phyloP scores from a whole-genome alignment of 257 asterid species.

The Ophiorrhiza pumila region DNA sequence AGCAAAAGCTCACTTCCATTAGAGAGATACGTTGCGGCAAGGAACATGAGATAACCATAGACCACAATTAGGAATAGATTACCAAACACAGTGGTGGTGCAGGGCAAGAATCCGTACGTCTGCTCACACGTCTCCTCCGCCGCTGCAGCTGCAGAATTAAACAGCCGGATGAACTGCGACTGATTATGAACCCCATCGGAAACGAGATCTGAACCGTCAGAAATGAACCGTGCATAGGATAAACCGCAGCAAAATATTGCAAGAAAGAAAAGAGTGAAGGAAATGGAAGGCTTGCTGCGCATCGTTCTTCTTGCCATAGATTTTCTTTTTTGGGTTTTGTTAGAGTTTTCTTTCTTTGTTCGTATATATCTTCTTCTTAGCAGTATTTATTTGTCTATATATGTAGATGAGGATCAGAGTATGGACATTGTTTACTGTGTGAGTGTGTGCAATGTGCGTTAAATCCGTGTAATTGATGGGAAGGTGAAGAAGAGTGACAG shows the following conservation, averaged over 20 bases:
- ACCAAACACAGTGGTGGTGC: constrained; percentile 67
- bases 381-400: too few relatives aligned
- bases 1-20: constrained; percentile 84
- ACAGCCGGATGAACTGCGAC: constrained; percentile 35
- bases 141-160: constrained; percentile 21
- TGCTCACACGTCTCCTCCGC: constrained; percentile 70
- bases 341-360: neutral
- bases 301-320: constrained; percentile 18
- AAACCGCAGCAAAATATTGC: constrained; percentile 45
- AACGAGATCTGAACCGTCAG: constrained; percentile 45
- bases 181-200: constrained; percentile 39
- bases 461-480: constrained; percentile 13
- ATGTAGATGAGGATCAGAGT: neutral
- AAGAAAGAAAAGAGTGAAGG: constrained; percentile 25
- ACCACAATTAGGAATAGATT: constrained; percentile 61
- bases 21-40: constrained; percentile 74
- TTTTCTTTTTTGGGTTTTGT: neutral
- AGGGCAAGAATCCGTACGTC: constrained; percentile 86
- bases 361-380: neutral
- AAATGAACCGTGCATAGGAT: constrained; percentile 40
- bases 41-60: constrained; percentile 80
- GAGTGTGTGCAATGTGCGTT: constrained; percentile 15
- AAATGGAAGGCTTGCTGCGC: constrained; percentile 12
- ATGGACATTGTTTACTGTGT: neutral
- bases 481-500: too few relatives aligned